These are phyloP conservation scores for Daldinia bambusicola DNA, from an alignment of 495 filamentous ascomycete genomes.

Conservation along the genomic window DNA sequence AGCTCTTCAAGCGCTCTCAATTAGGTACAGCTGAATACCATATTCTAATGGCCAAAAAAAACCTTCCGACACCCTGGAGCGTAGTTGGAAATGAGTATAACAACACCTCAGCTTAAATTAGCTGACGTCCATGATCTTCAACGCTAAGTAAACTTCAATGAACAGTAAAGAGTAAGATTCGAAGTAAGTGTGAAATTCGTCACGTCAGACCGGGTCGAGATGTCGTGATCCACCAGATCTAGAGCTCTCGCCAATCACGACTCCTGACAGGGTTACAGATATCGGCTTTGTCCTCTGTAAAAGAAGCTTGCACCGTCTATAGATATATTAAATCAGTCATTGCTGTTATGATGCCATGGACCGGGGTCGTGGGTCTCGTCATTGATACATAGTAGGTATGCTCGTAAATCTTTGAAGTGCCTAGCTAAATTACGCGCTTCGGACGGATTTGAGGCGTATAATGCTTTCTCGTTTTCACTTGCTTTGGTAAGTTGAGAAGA, in stretches of 20 bases:
- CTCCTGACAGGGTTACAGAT: constrained; percentile 10
- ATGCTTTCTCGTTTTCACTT: not conserved
- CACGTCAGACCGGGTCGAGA: constrained; percentile 37
- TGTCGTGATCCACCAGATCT: constrained; percentile 39
- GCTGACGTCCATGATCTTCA: not conserved
- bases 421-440: not conserved
- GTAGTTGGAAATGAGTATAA: not conserved
- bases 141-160: not conserved
- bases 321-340: constrained; percentile 31
- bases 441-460: not conserved
- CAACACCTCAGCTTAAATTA: not conserved
- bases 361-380: not conserved
- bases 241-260: constrained; percentile 32
- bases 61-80: not conserved
- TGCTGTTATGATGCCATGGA: constrained; percentile 37
- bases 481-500: not conserved
- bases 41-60: not conserved
- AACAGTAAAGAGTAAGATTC: constrained; percentile 10
- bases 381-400: not conserved
- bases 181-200: constrained; percentile 3
- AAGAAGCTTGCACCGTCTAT: constrained; percentile 7
- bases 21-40: not conserved
- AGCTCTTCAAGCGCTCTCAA: no score
- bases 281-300: constrained; percentile 25
- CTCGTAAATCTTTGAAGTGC: constrained; percentile 1